Evolutionary conservation across 1,139 yeast species (phyloP).

Genomic region (Suhomyces wounanorum): DNA sequence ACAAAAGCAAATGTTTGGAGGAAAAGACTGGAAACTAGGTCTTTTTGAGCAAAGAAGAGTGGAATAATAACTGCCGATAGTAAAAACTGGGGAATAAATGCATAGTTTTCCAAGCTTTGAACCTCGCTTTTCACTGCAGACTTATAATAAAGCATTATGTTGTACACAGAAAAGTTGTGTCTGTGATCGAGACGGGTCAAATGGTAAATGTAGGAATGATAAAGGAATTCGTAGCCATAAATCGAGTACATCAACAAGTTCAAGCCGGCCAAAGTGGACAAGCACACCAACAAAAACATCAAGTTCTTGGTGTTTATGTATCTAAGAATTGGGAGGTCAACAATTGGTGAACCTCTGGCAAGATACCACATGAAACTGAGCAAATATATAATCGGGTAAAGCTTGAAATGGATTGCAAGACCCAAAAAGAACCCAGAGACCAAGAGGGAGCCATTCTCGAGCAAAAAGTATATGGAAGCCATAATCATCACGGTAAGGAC

Average conservation of each 20-base stretch:
- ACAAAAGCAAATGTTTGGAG: constrained; percentile 92
- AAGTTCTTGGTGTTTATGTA: constrained; percentile 50
- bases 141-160: constrained; percentile 68
- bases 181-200: constrained; percentile 84
- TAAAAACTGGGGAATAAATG: constrained; percentile 81
- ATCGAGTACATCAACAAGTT: constrained; percentile 60
- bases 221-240: constrained; percentile 77
- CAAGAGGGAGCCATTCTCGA: constrained; percentile 29
- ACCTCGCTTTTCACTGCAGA: constrained; percentile 38
- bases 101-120: constrained; percentile 45
- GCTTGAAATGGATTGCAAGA: constrained; percentile 81
- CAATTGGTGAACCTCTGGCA: constrained; percentile 24
- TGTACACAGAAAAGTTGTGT: constrained; percentile 90
- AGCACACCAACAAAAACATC: constrained; percentile 41
- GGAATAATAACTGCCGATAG: constrained; percentile 66
- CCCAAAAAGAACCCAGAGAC: constrained; percentile 74
- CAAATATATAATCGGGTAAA: constrained; percentile 85
- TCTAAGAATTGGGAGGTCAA: constrained; percentile 31
- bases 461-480: constrained; percentile 52
- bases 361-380: constrained; percentile 50
- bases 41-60: constrained; percentile 50
- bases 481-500: constrained; percentile 77
- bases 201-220: constrained; percentile 82
- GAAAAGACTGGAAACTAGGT: constrained; percentile 67
- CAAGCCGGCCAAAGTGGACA: constrained; percentile 45